Base-by-base conservation (phyloP, 2,329 filamentous ascomycete species). In the Nannizziopsis arthrosporioides region DNA sequence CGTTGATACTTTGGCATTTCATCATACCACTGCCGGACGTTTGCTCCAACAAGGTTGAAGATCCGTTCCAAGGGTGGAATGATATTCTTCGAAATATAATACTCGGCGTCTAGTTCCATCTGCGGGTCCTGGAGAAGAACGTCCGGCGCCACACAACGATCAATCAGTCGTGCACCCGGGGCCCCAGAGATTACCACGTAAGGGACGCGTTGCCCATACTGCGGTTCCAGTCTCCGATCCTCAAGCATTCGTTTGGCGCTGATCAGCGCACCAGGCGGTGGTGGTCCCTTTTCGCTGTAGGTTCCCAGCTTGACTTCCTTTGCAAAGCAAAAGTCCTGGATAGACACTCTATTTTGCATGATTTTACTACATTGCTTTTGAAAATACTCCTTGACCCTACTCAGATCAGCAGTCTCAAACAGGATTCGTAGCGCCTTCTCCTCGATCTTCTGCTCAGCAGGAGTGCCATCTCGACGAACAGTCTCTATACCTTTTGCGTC, bases 401-500 rank as follows among this genome's bases (percentile, higher is more conserved):
- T 92, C 12, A 98, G 74, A 64, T 98, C 90, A 14, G 84, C 78
- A 0, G 89, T 94, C 43, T 88, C 82, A 60, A 98, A 98, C 1
- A 98, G 75, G 2, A 94, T 76, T 61, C 85, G 89, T 32, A 98
- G 73, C 0, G 85, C 84, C 57, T 86, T 92, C 63, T 96, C 92
- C 65, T 95, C 87, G 41, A 98, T 93, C 70, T 92, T 95, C 62
- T 96, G 90, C 66, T 94, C 87, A 0, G 89, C 90, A 0, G 90
- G 89, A 0, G 89, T 96, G 35, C 92, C 92, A 62, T 98, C 92
- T 42, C 92, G 79, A 1, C 93, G 81, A 6, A 98, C 90, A 0
- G 93, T 98, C 70, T 98, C 93, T 54, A 96, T 98, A 27, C 93
- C 92, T 65, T 98, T 98, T 49, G 92, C 93, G 62, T 98, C 93